Evolutionary conservation across 768 basidiomycete genomes (phyloP).

Genomic region (Termitomyces sp.): DNA sequence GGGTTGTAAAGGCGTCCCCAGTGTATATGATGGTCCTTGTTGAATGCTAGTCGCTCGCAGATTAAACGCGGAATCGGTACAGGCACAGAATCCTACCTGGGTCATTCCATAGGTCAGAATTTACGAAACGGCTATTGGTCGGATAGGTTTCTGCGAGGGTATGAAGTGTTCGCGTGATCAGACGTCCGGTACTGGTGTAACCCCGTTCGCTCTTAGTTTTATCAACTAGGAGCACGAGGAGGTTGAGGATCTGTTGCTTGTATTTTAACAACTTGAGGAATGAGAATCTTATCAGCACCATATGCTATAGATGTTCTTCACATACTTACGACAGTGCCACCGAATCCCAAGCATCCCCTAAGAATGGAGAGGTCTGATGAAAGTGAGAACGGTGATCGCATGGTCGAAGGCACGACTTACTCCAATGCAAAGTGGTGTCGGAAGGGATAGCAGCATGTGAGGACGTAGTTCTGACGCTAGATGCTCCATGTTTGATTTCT

Average conservation of each 20-base stretch:
- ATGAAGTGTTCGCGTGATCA: slow-evolving; percentile 73
- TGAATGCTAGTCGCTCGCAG: slow-evolving; percentile 44
- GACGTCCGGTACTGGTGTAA: slow-evolving; percentile 73
- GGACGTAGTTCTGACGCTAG: slow-evolving; percentile 78
- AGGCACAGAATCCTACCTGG: slow-evolving; percentile 46
- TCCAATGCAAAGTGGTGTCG: slow-evolving; percentile 92
- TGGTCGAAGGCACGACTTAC: slow-evolving; percentile 36
- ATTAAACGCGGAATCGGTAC: slow-evolving; percentile 9
- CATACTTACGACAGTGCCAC: slow-evolving; percentile 53
- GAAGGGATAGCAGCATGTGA: slow-evolving; percentile 71
- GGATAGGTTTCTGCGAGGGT: slow-evolving; percentile 77
- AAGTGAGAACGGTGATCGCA: neutral
- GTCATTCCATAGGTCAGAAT: slow-evolving; percentile 75
- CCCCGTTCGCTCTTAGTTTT: slow-evolving; percentile 88
- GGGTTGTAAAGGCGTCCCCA: slow-evolving; percentile 84
- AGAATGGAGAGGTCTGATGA: slow-evolving; percentile 72
- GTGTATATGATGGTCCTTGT: slow-evolving; percentile 54
- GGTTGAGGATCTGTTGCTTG: slow-evolving; percentile 56
- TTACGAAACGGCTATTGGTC: slow-evolving; percentile 75
- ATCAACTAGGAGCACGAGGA: slow-evolving; percentile 66
- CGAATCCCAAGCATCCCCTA: slow-evolving; percentile 77
- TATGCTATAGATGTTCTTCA: neutral
- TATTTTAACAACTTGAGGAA: slow-evolving; percentile 60
- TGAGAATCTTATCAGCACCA: neutral
- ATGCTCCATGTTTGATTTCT: slow-evolving; percentile 89